These are phyloP conservation scores for Sinapis alba DNA, from an alignment of 441 rosid genomes.

Conservation along the genomic window DNA sequence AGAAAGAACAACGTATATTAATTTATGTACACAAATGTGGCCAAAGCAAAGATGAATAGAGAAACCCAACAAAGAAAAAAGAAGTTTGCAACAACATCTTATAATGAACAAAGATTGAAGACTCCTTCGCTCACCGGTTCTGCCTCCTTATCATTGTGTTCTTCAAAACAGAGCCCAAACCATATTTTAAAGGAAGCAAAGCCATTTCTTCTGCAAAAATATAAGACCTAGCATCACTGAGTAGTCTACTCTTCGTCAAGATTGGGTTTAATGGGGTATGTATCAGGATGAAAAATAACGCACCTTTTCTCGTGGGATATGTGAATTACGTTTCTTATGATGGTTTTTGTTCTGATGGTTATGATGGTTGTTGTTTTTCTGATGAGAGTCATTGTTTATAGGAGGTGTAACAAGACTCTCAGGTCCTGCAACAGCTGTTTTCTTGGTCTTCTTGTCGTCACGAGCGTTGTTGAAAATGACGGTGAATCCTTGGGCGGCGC, in stretches of 20 bases:
- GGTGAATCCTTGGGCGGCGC: slow-evolving; percentile 88
- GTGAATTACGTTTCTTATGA: slow-evolving; percentile 26
- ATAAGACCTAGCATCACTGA: neutral
- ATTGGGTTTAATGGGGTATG: neutral
- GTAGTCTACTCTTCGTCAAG: slow-evolving; percentile 7
- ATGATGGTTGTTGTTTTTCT: slow-evolving; percentile 14
- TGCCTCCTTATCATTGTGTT: slow-evolving; percentile 9
- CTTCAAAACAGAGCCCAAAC: neutral
- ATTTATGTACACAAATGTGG: slow-evolving; percentile 16
- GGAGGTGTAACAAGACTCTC: slow-evolving; percentile 38
- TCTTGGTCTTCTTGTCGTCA: slow-evolving; percentile 72
- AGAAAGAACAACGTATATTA: slow-evolving; percentile 12
- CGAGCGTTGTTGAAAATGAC: slow-evolving; percentile 93
- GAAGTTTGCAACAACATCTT: slow-evolving; percentile 28
- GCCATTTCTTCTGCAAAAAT: slow-evolving; percentile 42
- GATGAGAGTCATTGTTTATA: slow-evolving; percentile 11
- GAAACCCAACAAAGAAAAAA: slow-evolving; percentile 21
- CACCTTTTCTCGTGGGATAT: slow-evolving; percentile 36
- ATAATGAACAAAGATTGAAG: slow-evolving; percentile 12
- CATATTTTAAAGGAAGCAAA: slow-evolving; percentile 36
- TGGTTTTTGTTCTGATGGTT: slow-evolving; percentile 15
- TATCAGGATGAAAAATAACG: neutral
- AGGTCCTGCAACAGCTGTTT: slow-evolving; percentile 36
- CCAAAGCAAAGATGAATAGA: slow-evolving; percentile 28
- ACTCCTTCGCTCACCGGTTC: slow-evolving; percentile 9